A percentile compares a stretch with the other conserved stretches of the same genome.
Evolutionary conservation across 345 rosid genomes (phyloP).

Genomic region (Citrus hindsii): DNA sequence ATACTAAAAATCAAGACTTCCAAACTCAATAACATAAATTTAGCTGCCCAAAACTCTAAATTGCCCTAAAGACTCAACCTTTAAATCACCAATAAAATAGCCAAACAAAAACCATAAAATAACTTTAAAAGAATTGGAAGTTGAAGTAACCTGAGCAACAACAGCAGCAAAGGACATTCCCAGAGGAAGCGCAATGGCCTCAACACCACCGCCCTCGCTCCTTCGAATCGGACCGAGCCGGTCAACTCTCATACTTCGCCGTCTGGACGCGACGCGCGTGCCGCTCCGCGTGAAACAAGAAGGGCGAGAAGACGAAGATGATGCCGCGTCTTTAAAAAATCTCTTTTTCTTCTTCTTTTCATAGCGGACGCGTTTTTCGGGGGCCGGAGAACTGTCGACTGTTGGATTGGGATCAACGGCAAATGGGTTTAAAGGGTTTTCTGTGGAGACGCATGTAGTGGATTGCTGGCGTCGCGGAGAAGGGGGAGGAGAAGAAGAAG

Average conservation of each 20-base stretch:
- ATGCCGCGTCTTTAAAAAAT: conserved; percentile 17
- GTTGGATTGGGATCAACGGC: conserved; percentile 22
- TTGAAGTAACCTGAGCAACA: conserved; percentile 65
- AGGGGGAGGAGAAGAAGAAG: neutral
- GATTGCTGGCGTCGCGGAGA: neutral
- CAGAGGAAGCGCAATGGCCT: conserved; percentile 73
- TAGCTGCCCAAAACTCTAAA: neutral
- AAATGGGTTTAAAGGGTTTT: conserved; percentile 11
- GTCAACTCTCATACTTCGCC: conserved; percentile 38
- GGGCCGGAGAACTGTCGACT: neutral
- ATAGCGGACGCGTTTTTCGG: neutral
- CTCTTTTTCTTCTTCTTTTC: conserved; percentile 30
- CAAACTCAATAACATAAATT: neutral
- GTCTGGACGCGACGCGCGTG: conserved; percentile 26
- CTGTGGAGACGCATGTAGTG: neutral
- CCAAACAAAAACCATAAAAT: neutral
- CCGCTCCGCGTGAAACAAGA: conserved; percentile 22
- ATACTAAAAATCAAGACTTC: neutral
- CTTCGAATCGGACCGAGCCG: conserved; percentile 33
- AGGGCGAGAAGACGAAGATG: conserved; percentile 35
- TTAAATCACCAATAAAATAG: conserved; percentile 4
- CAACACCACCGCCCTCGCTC: conserved; percentile 37
- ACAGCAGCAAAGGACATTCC: conserved; percentile 96
- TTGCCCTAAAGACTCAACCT: neutral
- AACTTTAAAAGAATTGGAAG: neutral